Percentiles rank a stretch among this genome's conserved stretches.
Conservation (phyloP, 768 basidiomycete species). For the Termitomyces sp. region DNA sequence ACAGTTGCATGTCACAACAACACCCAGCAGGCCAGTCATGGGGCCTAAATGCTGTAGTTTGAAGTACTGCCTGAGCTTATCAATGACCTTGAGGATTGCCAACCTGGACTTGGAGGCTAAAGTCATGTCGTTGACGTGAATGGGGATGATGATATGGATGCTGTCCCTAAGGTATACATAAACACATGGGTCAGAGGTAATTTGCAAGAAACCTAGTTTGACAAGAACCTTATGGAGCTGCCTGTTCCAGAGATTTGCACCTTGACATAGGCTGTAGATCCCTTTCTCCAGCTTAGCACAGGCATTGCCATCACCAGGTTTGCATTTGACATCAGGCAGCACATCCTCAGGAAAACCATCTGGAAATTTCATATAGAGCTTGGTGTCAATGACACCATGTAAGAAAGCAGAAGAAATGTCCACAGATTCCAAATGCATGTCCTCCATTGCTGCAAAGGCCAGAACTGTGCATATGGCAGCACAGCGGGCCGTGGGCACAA, state of each 20-base stretch:
- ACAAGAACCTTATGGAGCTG: background rate
- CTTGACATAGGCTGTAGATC: background rate
- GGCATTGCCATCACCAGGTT: background rate
- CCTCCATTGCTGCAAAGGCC: no score
- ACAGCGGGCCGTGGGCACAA: no score
- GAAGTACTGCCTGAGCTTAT: background rate
- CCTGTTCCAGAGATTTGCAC: no score
- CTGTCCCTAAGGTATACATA: background rate
- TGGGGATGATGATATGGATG: background rate
- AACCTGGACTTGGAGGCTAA: background rate
- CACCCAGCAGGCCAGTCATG: background rate
- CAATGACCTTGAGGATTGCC: background rate
- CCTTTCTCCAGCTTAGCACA: background rate
- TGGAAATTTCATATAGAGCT: background rate
- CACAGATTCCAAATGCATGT: no score
- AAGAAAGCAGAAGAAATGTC: no score
- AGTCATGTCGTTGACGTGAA: background rate
- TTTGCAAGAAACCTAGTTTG: background rate
- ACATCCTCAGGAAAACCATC: background rate
- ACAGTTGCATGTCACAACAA: background rate
- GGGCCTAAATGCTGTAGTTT: conserved; percentile 3
- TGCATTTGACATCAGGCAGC: background rate
- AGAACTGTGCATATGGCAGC: no score
- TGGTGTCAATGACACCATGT: no score
- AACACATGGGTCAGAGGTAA: background rate